Base-by-base conservation (phyloP, 2,329 filamentous ascomycete genomes). In the Scytalidium lignicola region DNA sequence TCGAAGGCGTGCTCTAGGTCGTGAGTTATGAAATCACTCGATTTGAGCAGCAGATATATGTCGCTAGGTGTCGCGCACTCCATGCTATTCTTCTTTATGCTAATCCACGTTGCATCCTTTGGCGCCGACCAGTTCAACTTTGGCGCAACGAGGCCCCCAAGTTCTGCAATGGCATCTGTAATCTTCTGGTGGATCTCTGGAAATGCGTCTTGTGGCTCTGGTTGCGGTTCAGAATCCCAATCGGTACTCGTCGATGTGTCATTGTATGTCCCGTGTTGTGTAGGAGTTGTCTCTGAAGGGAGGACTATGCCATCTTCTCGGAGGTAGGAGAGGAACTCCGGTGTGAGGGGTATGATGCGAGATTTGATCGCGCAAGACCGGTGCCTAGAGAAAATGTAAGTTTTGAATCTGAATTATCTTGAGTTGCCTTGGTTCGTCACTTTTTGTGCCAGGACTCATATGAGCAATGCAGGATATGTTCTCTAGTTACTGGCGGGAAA, bases 121-220 rank as follows among this genome's bases (percentile, higher is more conserved):
- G 93, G 93, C 3, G 90, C 85, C 5, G 91, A 96, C 93, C 93
- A 99, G 72, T 97, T 97, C 43, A 99, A 74, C 69, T 99, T 99
- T 1, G 93, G 93, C 1, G 87, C 85, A 8, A 96, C 91, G 52
- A 85, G 82, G 51, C 92, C 92, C 15, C 89, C 91, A 1, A 97
- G 78, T 59, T 91, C 86, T 12, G 75, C 69, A 54, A 99, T 96
- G 40, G 80, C 87, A 20, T 80, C 74, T 65, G 85, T 86, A 66
- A 99, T 90, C 49, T 79, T 70, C 41, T 82, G 74, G 67, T 99
- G 93, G 2, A 91, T 79, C 29, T 88, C 85, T 8, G 83, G 70
- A 70, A 89, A 83, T 32, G 54, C 20, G 2, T 55, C 50, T 7
- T 59, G 60, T 8, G 60, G 62, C 26, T 67, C 64, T 3, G 58